Percentiles rank a stretch among this genome's conserved stretches.
phyloP scores from a whole-genome alignment of 805 yeast genomes.

The Lipomyces oligophaga region DNA sequence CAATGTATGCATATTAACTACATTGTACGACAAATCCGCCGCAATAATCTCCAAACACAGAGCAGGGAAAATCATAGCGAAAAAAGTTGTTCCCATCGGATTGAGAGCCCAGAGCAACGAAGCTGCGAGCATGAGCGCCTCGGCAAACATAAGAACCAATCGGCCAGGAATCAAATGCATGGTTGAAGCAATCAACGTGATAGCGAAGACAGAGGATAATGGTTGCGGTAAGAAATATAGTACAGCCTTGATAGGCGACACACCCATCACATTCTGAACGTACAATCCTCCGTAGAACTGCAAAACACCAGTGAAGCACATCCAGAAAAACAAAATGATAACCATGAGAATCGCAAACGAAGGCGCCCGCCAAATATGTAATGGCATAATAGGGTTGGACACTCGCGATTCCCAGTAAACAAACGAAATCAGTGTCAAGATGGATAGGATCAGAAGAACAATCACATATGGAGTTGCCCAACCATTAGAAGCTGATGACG shows the following conservation, averaged over 20 bases:
- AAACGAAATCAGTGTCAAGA: slow-evolving; percentile 38
- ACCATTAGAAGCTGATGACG: slow-evolving; percentile 41
- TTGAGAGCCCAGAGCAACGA: slow-evolving; percentile 45
- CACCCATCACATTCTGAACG: slow-evolving; percentile 42
- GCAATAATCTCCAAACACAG: slow-evolving; percentile 44
- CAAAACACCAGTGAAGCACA: slow-evolving; percentile 43
- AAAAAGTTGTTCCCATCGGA: slow-evolving; percentile 39
- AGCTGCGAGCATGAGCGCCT: slow-evolving; percentile 39
- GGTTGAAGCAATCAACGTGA: slow-evolving; percentile 48
- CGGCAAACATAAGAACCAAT: slow-evolving; percentile 39
- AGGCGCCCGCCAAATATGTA: slow-evolving; percentile 42
- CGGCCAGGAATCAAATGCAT: slow-evolving; percentile 46
- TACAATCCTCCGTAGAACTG: slow-evolving; percentile 44
- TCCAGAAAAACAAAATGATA: slow-evolving; percentile 42
- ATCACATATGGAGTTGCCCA: slow-evolving; percentile 50
- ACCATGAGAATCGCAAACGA: slow-evolving; percentile 44
- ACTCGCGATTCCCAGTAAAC: slow-evolving; percentile 43
- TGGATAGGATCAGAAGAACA: slow-evolving; percentile 42
- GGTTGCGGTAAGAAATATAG: slow-evolving; percentile 47
- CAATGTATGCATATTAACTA: slow-evolving; percentile 44
- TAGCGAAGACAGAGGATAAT: slow-evolving; percentile 40
- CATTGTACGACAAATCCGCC: slow-evolving; percentile 48
- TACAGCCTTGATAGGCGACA: slow-evolving; percentile 43
- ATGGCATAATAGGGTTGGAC: slow-evolving; percentile 47
- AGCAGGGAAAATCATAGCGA: slow-evolving; percentile 48